phyloP scores from a whole-genome alignment of 2,329 filamentous ascomycete species.

The Ciborinia camelliae region DNA sequence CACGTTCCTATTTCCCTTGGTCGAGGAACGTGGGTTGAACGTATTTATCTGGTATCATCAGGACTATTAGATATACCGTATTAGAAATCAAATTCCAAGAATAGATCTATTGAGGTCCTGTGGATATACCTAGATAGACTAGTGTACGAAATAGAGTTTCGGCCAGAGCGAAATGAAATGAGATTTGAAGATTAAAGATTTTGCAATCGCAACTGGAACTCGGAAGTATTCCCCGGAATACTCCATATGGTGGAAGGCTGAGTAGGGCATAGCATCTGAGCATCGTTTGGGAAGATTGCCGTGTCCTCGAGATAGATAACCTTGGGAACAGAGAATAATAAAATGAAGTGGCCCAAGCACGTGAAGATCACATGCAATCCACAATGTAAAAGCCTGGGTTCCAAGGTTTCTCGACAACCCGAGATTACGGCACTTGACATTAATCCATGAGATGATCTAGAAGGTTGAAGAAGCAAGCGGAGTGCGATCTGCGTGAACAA shows the following conservation, averaged over 20 bases:
- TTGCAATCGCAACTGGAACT: neutral
- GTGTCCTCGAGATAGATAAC: neutral
- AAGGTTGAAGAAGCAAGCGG: conserved; percentile 3
- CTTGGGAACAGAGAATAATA: neutral
- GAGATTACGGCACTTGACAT: conserved; percentile 1
- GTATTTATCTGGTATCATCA: neutral
- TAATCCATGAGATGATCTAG: conserved; percentile 9
- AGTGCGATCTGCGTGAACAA: neutral
- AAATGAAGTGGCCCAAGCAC: conserved; percentile 8
- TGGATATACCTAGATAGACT: neutral
- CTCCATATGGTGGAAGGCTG: neutral
- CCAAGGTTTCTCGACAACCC: neutral
- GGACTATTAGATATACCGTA: neutral
- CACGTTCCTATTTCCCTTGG: neutral
- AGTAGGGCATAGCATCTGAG: neutral
- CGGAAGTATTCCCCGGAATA: neutral
- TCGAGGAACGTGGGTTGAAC: neutral
- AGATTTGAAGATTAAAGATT: neutral
- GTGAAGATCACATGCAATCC: neutral
- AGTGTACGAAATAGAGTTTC: neutral
- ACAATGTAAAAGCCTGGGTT: neutral
- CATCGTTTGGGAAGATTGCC: neutral
- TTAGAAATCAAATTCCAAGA: no score
- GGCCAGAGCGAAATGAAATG: conserved; percentile 8
- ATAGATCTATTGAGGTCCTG: no score